Percentiles rank a stretch among this genome's conserved stretches.
These are phyloP conservation scores for Tuber brumale DNA, from an alignment of 495 filamentous ascomycete genomes.

Conservation along the genomic window DNA sequence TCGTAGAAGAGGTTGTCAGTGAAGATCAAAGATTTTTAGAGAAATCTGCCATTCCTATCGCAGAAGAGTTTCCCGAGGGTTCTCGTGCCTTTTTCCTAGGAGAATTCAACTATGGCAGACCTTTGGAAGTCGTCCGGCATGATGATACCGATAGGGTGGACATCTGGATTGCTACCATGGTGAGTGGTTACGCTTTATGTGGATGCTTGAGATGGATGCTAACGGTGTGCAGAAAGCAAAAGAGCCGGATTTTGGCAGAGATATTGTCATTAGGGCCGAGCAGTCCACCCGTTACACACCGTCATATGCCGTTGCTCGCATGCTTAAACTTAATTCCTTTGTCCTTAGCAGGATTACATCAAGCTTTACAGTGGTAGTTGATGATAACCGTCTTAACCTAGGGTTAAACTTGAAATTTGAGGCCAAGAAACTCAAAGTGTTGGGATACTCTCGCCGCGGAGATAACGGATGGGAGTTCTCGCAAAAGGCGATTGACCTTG, in stretches of 20 bases:
- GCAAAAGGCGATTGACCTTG: constrained; percentile 67
- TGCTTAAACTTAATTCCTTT: constrained; percentile 72
- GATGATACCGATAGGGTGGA: constrained; percentile 65
- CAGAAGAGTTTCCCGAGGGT: constrained; percentile 81
- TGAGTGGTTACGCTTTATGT: constrained; percentile 8
- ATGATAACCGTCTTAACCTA: constrained; percentile 70
- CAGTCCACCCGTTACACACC: constrained; percentile 67
- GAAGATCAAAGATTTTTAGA: constrained; percentile 92
- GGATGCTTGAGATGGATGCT: neutral
- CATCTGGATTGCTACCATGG: constrained; percentile 62
- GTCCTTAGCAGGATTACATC: constrained; percentile 94
- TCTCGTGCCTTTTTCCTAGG: constrained; percentile 91
- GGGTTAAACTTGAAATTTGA: constrained; percentile 97
- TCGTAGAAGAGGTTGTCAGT: constrained; percentile 85
- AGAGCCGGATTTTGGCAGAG: constrained; percentile 73
- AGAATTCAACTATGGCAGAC: constrained; percentile 86
- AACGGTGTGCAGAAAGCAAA: constrained; percentile 47
- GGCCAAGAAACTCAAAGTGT: constrained; percentile 85
- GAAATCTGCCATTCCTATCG: constrained; percentile 71
- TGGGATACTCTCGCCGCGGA: constrained; percentile 85
- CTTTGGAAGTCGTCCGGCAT: constrained; percentile 74
- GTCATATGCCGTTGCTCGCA: constrained; percentile 76
- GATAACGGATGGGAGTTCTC: constrained; percentile 92
- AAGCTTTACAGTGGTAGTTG: constrained; percentile 76
- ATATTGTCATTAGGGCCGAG: constrained; percentile 63